A percentile compares a stretch with the other conserved stretches of the same genome.
Evolutionary conservation across 352 stramenopile genomes (phyloP).

Genomic region (Phytophthora tubulina): DNA sequence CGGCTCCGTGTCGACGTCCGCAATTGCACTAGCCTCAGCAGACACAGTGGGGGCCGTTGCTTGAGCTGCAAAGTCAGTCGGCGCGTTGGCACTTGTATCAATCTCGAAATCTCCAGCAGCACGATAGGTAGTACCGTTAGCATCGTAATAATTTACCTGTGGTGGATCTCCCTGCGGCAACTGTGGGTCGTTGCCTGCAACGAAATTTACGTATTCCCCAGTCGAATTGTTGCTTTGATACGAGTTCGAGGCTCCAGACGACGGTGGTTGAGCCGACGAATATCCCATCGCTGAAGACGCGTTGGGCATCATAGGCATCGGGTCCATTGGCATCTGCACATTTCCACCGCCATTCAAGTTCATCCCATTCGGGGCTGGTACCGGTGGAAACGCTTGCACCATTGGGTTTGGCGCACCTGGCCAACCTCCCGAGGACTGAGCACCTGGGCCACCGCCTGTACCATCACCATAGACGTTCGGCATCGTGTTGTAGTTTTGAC

Average conservation of each 20-base stretch:
- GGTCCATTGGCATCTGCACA: slow-evolving; percentile 36
- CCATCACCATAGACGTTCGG: slow-evolving; percentile 39
- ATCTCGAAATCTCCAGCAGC: slow-evolving; percentile 65
- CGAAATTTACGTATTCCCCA: slow-evolving; percentile 50
- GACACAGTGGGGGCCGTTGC: not conserved
- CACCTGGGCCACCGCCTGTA: slow-evolving; percentile 17
- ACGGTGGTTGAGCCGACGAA: slow-evolving; percentile 22
- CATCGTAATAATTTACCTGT: slow-evolving; percentile 74
- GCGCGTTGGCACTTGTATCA: slow-evolving; percentile 28
- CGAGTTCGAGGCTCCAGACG: slow-evolving; percentile 27
- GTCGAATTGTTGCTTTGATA: slow-evolving; percentile 35
- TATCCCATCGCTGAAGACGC: slow-evolving; percentile 31
- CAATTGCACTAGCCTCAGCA: slow-evolving; percentile 28
- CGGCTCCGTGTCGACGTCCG: slow-evolving; percentile 70
- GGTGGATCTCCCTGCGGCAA: slow-evolving; percentile 45
- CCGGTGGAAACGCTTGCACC: slow-evolving; percentile 24
- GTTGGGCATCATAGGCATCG: slow-evolving; percentile 36
- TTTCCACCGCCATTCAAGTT: slow-evolving; percentile 28
- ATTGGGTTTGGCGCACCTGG: slow-evolving; percentile 36
- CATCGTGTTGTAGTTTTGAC: slow-evolving; percentile 38
- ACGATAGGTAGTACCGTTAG: slow-evolving; percentile 72
- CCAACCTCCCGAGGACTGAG: slow-evolving; percentile 28
- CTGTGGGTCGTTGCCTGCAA: slow-evolving; percentile 68
- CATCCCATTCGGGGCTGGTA: slow-evolving; percentile 26
- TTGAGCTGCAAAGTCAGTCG: not conserved